These are phyloP conservation scores for Pleochaeta shiraiana DNA, from an alignment of 2,329 filamentous ascomycete species.

Conservation along the genomic window DNA sequence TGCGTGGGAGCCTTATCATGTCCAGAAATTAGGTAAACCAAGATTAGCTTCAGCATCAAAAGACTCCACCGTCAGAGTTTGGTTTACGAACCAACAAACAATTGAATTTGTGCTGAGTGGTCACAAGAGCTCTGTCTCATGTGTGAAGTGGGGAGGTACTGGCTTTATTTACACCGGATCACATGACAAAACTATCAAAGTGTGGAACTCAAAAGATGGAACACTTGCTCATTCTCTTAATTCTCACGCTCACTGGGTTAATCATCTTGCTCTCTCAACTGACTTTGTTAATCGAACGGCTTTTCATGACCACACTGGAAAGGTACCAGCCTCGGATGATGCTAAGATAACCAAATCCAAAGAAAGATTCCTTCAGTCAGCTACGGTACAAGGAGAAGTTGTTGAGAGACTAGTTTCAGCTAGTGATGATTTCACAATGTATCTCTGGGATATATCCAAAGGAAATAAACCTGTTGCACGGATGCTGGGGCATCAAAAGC, in stretches of 20 bases:
- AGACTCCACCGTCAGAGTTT: constrained; percentile 71
- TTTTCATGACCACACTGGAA: constrained; percentile 65
- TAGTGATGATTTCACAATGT: constrained; percentile 92
- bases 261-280: constrained; percentile 81
- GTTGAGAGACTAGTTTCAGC: constrained; percentile 76
- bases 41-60: constrained; percentile 75
- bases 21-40: constrained; percentile 50
- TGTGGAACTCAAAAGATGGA: constrained; percentile 69
- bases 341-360: constrained; percentile 55
- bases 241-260: constrained; percentile 84
- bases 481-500: constrained; percentile 86
- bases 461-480: constrained; percentile 71
- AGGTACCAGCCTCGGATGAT: constrained; percentile 43
- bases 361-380: constrained; percentile 68
- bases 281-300: constrained; percentile 74
- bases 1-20: constrained; percentile 84
- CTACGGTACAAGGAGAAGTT: constrained; percentile 50
- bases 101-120: constrained; percentile 70
- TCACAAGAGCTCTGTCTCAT: constrained; percentile 75
- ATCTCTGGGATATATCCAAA: constrained; percentile 68
- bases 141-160: constrained; percentile 86
- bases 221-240: constrained; percentile 59
- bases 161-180: constrained; percentile 66
- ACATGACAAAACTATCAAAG: constrained; percentile 79
- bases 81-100: constrained; percentile 57